phyloP scores from a whole-genome alignment of 2,329 filamentous ascomycete genomes.

The Sodiomyces alkalinus region DNA sequence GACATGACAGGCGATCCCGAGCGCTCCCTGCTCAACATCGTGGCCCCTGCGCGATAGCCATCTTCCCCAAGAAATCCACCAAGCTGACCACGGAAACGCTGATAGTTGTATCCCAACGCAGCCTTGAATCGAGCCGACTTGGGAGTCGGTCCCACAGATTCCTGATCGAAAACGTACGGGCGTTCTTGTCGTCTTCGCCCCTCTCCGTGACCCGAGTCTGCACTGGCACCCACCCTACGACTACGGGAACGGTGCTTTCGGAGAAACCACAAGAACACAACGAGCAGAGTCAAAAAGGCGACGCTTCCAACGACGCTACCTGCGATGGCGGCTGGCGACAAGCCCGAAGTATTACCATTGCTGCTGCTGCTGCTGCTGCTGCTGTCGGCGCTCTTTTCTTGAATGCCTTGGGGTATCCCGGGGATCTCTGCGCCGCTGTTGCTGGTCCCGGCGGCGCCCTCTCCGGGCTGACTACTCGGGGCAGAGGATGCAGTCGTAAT shows the following conservation, averaged over 20 bases:
- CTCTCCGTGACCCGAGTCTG: no score
- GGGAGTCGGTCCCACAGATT: conserved; percentile 33
- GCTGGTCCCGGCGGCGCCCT: conserved; percentile 2
- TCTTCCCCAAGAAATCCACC: conserved; percentile 9
- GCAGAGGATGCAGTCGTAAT: conserved; percentile 1
- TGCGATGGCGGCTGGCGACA: conserved; percentile 27
- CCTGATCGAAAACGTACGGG: conserved; percentile 26
- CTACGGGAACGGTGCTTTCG: conserved; percentile 27
- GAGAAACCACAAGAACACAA: conserved; percentile 35
- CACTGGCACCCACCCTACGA: conserved; percentile 25
- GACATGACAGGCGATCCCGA: conserved; percentile 5
- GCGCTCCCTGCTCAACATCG: conserved; percentile 16
- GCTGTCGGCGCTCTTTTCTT: no score
- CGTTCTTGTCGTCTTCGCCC: conserved; percentile 14
- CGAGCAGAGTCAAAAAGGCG: conserved; percentile 27
- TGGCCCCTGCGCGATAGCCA: conserved; percentile 8
- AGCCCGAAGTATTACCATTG: conserved; percentile 10
- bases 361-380: conserved; percentile 9
- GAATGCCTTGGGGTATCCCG: no score
- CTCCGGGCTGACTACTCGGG: conserved; percentile 5
- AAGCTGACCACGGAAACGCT: conserved; percentile 19
- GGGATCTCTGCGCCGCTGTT: not conserved
- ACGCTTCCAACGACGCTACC: conserved; percentile 36
- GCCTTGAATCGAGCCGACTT: conserved; percentile 24
- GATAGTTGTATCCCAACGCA: conserved; percentile 20